phyloP scores from a whole-genome alignment of 1,284 basidiomycete genomes.

The Ceratobasidium sp. region DNA sequence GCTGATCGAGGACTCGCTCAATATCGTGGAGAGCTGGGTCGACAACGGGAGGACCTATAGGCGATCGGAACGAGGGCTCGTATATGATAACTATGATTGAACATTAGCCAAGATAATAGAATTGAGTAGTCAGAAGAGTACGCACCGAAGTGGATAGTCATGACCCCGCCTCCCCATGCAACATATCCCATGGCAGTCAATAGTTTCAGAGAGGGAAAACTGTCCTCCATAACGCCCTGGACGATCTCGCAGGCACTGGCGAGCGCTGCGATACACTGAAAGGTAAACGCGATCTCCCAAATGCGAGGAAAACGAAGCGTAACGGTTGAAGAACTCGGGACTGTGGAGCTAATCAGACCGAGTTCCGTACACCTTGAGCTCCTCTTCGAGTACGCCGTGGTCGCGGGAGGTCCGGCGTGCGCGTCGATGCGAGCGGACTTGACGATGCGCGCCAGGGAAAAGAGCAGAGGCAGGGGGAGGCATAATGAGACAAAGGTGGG shows the following conservation, averaged over 20 bases:
- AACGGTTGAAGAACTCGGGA: neutral
- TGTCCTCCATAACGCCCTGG: conserved; percentile 6
- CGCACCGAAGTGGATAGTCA: conserved; percentile 40
- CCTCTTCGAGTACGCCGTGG: conserved; percentile 9
- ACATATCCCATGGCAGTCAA: conserved; percentile 21
- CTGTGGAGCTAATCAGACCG: neutral
- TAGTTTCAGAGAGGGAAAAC: conserved; percentile 2
- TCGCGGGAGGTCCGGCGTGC: neutral
- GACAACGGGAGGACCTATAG: neutral
- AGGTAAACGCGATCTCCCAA: conserved; percentile 24
- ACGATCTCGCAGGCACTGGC: conserved; percentile 2
- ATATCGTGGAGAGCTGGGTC: neutral
- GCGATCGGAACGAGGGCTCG: conserved; percentile 13
- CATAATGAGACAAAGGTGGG: conserved; percentile 15
- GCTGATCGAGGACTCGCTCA: conserved; percentile 25
- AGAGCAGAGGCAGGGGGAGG: conserved; percentile 18
- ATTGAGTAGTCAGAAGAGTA: neutral
- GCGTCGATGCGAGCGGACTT: conserved; percentile 25
- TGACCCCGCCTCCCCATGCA: conserved; percentile 28
- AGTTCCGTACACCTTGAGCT: conserved; percentile 21
- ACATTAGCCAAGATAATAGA: neutral
- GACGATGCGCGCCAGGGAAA: conserved; percentile 34
- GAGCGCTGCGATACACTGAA: conserved; percentile 14
- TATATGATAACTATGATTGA: conserved; percentile 25
- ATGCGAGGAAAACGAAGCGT: conserved; percentile 26